Conservation (phyloP, 2,329 filamentous ascomycete species). For the Xenoacremonium recifei region DNA sequence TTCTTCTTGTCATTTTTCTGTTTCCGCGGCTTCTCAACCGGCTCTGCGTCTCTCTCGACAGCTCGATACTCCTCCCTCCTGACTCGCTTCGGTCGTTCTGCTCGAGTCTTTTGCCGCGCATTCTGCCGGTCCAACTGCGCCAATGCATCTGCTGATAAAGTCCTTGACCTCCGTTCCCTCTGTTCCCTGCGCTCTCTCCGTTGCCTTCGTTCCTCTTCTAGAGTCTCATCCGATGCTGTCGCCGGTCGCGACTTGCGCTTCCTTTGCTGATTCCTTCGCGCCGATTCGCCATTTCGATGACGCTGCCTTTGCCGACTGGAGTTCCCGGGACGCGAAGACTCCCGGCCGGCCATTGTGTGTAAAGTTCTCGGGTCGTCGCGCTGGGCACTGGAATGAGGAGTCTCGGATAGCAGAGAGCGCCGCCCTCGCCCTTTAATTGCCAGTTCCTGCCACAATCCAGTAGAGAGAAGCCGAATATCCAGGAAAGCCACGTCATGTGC, state of each 20-base stretch:
- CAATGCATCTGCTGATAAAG: constrained; percentile 55
- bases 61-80: constrained; percentile 20
- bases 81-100: constrained; percentile 37
- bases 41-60: constrained; percentile 19
- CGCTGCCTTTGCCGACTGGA: constrained; percentile 21
- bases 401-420: constrained; percentile 12
- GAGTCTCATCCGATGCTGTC: constrained; percentile 34
- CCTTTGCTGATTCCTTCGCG: constrained; percentile 34
- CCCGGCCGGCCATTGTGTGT: constrained; percentile 34
- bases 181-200: background rate
- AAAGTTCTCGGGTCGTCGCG: constrained; percentile 6
- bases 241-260: constrained; percentile 35
- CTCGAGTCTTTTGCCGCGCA: constrained; percentile 46
- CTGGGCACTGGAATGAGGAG: constrained; percentile 27
- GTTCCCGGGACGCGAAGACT: constrained; percentile 31
- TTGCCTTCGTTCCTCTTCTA: constrained; percentile 16
- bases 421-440: no score
- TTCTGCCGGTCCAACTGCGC: constrained; percentile 65
- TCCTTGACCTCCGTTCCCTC: constrained; percentile 14
- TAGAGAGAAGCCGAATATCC: constrained; percentile 9
- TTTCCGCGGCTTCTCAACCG: constrained; percentile 25
- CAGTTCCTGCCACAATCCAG: constrained; percentile 1
- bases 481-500: constrained; percentile 11
- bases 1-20: constrained; percentile 35
- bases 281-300: constrained; percentile 27